Evolutionary conservation across 176 grass and related monocot species (phyloP).

Genomic region (Triticum monococcum): DNA sequence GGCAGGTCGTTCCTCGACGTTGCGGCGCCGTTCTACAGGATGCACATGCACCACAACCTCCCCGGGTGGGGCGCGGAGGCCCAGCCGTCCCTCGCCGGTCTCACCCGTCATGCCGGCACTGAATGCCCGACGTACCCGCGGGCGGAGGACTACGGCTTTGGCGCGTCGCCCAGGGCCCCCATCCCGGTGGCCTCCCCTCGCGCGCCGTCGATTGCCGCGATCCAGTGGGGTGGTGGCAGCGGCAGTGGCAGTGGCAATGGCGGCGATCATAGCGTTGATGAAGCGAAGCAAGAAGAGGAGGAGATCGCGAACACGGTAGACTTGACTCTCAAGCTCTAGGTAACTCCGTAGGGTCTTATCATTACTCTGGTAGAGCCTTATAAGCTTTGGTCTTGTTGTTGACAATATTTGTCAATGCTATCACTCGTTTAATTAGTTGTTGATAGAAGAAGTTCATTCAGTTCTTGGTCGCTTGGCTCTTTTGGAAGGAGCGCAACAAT

Average conservation of each 20-base stretch:
- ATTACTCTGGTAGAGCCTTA: neutral
- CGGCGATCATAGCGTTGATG: neutral
- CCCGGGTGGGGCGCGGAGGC: constrained; percentile 3
- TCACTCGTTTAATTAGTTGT: neutral
- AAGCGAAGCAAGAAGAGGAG: neutral
- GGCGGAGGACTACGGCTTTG: no score
- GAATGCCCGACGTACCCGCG: neutral
- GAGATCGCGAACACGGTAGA: constrained; percentile 25
- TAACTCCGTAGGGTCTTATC: constrained; percentile 2
- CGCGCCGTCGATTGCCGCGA: no score
- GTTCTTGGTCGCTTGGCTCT: neutral
- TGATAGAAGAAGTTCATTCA: neutral
- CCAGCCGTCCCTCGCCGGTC: neutral
- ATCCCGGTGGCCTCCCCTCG: no score
- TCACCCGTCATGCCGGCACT: neutral
- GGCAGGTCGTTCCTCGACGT: constrained; percentile 13
- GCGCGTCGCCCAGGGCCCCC: no score
- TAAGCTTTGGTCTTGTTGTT: neutral
- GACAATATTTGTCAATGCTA: neutral
- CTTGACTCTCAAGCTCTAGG: constrained; percentile 46
- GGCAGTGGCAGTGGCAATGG: neutral
- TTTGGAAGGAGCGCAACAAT: no score
- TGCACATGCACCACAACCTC: constrained; percentile 10
- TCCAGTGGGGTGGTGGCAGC: no score
- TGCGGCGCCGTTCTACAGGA: constrained; percentile 18